Conservation (phyloP, 2,329 filamentous ascomycete genomes). For the Trichoderma koningiopsis region DNA sequence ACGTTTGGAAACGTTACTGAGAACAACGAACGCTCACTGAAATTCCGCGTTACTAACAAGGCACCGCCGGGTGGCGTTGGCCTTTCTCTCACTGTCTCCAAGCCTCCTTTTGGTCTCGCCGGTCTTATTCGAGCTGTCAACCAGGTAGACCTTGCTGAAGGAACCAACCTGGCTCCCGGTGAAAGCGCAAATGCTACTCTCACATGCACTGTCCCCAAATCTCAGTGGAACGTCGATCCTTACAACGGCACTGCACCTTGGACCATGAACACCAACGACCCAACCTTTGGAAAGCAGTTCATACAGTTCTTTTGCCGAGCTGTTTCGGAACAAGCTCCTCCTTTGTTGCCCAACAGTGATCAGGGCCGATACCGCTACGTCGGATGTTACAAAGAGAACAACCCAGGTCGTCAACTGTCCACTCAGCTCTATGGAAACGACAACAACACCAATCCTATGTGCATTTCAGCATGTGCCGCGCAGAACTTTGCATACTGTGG, state of each 20-base stretch:
- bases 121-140: conserved; percentile 58
- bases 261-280: conserved; percentile 61
- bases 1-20: conserved; percentile 59
- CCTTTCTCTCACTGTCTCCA: conserved; percentile 61
- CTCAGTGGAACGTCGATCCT: conserved; percentile 57
- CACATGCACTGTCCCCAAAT: conserved; percentile 58
- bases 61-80: conserved; percentile 48
- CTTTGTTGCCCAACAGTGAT: conserved; percentile 45
- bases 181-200: conserved; percentile 55
- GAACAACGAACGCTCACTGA: conserved; percentile 50
- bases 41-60: conserved; percentile 56
- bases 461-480: conserved; percentile 47
- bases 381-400: conserved; percentile 60
- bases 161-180: conserved; percentile 52
- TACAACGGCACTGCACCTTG: conserved; percentile 53
- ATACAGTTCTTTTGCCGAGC: conserved; percentile 56
- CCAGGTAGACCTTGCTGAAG: conserved; percentile 60
- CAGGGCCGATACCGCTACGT: conserved; percentile 54
- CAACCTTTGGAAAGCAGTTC: conserved; percentile 52
- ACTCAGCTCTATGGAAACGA: conserved; percentile 45
- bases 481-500: conserved; percentile 48
- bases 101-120: conserved; percentile 59
- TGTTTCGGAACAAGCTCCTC: conserved; percentile 55
- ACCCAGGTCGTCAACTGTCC: conserved; percentile 54
- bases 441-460: conserved; percentile 48